Base-by-base conservation (phyloP, 23 red algal species). In the Porphyridium purpureum region DNA sequence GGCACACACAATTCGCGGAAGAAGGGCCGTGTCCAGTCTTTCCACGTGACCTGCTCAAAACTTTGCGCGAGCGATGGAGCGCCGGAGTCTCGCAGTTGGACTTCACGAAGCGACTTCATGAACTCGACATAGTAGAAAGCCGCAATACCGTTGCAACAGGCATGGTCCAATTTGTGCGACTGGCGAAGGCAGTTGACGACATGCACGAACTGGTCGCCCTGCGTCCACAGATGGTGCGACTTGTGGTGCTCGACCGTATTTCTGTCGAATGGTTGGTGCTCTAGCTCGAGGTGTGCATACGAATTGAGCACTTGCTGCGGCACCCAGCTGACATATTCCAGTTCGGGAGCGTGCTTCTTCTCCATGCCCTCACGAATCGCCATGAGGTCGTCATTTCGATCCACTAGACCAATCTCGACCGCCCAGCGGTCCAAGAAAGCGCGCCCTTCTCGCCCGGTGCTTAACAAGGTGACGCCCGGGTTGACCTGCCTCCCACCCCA, bases 401-500 rank as follows among this genome's bases (percentile, higher is more conserved):
- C 11, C 11, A 17, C 38, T 11, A 17, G 11, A 11, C 17, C 11
- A 44, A 44, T 44, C 17, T 44, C 38, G 11, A 17, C 38, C 38
- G 11, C 38, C 38, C 38, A 44, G 38, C 38, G 38, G 38, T 44
- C 38, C 17, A 44, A 44, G 38, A 44, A 44, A 11, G 11, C 11
- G 11, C 17, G 11, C 17, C 38, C 38, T 44, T 44, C 38, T 11
- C 11, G 38, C 17, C 11, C 11, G 11, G 38, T 44, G 11, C 38
- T 11, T 44, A 44, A 11, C 38, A 44, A 17, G 17, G 38, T 11
- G 11, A 44, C 38, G 11, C 38, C 38, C 38, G 38, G 38, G 38
- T 44, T 44, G 11, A 44, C 38, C 38, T 44, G 38, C 38, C 38
- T 44, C 38, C 38, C 38, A 11, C 38, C 38, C 38, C 38, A 44